A percentile compares a stretch with the other conserved stretches of the same genome.
These are phyloP conservation scores for Beta vulgaris DNA, from an alignment of 148 eudicot species.

Conservation along the genomic window DNA sequence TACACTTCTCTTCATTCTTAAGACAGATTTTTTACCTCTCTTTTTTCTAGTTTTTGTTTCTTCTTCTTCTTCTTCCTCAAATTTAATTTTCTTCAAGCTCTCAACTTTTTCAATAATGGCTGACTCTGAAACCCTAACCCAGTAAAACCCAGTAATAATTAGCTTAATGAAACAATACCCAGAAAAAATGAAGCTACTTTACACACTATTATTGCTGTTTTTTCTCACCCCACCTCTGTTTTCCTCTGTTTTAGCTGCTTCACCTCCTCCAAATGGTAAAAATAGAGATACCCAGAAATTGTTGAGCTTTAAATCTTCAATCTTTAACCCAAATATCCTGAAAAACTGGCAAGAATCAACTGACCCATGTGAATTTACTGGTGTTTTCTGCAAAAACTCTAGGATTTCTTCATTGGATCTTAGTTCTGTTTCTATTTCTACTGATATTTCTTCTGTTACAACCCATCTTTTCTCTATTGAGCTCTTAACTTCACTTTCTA, in stretches of 20 bases:
- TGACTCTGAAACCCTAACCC: constrained; percentile 17
- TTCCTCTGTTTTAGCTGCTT: constrained; percentile 22
- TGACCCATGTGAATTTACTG: constrained; percentile 63
- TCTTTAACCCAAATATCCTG: constrained; percentile 46
- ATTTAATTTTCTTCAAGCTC: constrained; percentile 10
- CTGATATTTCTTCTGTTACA: constrained; percentile 38
- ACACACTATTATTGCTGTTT: constrained; percentile 2
- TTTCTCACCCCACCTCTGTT: constrained; percentile 7
- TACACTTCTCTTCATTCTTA: constrained; percentile 35
- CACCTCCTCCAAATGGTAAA: neutral
- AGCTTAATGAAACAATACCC: constrained; percentile 4
- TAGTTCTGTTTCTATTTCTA: constrained; percentile 28
- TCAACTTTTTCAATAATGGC: constrained; percentile 24
- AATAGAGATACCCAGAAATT: constrained; percentile 44
- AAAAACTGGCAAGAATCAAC: constrained; percentile 43
- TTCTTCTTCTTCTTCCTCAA: neutral
- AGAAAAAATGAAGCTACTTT: constrained; percentile 22
- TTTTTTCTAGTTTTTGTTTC: constrained; percentile 28
- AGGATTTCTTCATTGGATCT: constrained; percentile 61
- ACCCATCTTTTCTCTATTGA: constrained; percentile 42
- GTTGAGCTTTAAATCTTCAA: constrained; percentile 60
- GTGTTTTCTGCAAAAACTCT: constrained; percentile 53
- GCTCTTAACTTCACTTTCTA: constrained; percentile 35
- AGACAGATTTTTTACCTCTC: constrained; percentile 42
- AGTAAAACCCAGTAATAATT: constrained; percentile 12